Percentiles rank a stretch among this genome's conserved stretches.
Evolutionary conservation across 306 rosid genomes (phyloP).

Genomic region (Comarum palustre): DNA sequence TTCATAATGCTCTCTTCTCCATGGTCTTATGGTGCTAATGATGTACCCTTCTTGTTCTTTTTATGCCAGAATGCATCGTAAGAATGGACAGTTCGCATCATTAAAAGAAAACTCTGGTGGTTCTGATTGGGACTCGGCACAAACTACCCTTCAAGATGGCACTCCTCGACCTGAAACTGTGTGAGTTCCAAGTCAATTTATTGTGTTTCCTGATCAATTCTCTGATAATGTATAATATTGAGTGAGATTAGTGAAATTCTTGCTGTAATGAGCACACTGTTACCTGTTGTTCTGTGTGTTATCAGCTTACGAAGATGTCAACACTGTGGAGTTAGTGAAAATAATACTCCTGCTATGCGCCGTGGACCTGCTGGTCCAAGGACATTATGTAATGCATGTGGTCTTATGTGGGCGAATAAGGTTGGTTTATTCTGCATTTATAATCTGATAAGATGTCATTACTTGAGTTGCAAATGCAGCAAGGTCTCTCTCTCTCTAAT

Average conservation of each 20-base stretch:
- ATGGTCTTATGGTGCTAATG: background rate
- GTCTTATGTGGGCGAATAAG: conserved; percentile 99
- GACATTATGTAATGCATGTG: conserved; percentile 94
- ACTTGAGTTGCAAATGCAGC: background rate
- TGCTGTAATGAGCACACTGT: background rate
- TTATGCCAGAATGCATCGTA: conserved; percentile 79
- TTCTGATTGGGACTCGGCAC: conserved; percentile 59
- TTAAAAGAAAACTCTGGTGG: conserved; percentile 60
- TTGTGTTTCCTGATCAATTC: conserved; percentile 5
- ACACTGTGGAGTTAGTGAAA: conserved; percentile 89
- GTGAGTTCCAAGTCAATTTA: conserved; percentile 54
- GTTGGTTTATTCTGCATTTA: conserved; percentile 41
- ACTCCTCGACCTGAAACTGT: conserved; percentile 56
- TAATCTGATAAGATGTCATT: background rate
- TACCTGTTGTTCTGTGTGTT: conserved; percentile 19
- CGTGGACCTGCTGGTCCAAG: conserved; percentile 98
- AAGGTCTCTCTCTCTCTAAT: background rate
- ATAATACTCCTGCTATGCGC: conserved; percentile 96
- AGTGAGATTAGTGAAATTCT: background rate
- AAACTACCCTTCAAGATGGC: conserved; percentile 56
- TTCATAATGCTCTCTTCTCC: background rate
- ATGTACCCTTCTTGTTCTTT: conserved; percentile 18
- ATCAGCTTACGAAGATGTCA: conserved; percentile 69
- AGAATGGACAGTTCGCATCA: conserved; percentile 88
- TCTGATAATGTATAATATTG: background rate